A percentile compares a stretch with the other conserved stretches of the same genome.
Conservation (phyloP, 2,329 filamentous ascomycete species). For the Curvularia sp. region DNA sequence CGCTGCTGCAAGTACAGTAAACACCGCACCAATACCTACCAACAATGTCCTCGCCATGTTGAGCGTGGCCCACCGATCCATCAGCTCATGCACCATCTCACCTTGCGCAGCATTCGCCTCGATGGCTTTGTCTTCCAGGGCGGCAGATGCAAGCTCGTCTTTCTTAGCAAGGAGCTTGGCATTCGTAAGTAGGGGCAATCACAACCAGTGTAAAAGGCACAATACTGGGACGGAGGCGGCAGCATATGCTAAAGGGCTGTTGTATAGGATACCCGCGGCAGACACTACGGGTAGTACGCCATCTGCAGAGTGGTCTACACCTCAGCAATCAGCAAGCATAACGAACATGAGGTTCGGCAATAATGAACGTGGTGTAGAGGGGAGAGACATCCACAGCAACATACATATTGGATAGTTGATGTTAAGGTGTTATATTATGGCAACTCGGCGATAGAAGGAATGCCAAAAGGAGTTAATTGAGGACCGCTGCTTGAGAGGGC, state of each 20-base stretch:
- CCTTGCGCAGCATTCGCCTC: slow-evolving; percentile 52
- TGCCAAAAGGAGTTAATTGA: not conserved
- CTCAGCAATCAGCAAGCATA: slow-evolving; percentile 5
- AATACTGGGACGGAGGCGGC: slow-evolving; percentile 53
- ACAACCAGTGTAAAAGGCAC: slow-evolving; percentile 62
- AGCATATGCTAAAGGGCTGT: slow-evolving; percentile 14
- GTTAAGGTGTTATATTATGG: not conserved
- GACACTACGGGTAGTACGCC: not conserved
- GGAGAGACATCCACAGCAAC: not conserved
- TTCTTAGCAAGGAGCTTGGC: slow-evolving; percentile 57
- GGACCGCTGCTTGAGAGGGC: no score
- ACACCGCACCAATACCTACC: slow-evolving; percentile 37
- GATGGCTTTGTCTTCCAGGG: slow-evolving; percentile 46
- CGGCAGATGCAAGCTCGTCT: slow-evolving; percentile 49
- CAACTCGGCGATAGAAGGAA: not conserved
- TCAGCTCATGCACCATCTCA: slow-evolving; percentile 59
- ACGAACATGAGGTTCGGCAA: slow-evolving; percentile 18
- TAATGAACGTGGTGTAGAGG: not conserved
- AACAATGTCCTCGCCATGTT: slow-evolving; percentile 58
- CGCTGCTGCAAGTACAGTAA: slow-evolving; percentile 37
- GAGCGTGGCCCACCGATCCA: slow-evolving; percentile 64
- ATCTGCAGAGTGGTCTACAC: slow-evolving; percentile 4
- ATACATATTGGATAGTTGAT: slow-evolving; percentile 2
- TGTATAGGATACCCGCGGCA: slow-evolving; percentile 6
- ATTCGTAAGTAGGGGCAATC: slow-evolving; percentile 59